Base-by-base conservation (phyloP, 2,329 filamentous ascomycete species). In the Beauveria varroae region DNA sequence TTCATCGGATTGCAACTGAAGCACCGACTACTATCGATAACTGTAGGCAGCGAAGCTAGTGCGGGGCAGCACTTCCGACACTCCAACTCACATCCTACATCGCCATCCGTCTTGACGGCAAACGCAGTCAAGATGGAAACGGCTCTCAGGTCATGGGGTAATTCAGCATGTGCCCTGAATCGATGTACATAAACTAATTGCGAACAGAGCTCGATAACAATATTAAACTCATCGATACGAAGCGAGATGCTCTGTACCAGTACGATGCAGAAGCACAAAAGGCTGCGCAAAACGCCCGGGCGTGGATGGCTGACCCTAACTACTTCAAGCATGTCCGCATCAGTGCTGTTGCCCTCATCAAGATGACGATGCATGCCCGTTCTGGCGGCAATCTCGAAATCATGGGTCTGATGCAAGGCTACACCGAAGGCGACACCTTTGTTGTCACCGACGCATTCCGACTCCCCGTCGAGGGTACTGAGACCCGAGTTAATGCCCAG, bases 281-380 rank as follows among this genome's bases (percentile, higher is more conserved):
- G 70, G 77, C 81, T 43, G 82, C 89, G 66, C 82, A 81, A 64
- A 76, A 81, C 12, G 78, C 81, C 24, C 83, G 83, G 59, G 92
- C 93, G 64, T 98, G 95, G 95, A 79, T 78, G 55, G 79, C 79
- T 52, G 87, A 97, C 71, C 87, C 89, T 0, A 83, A 91, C 74
- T 87, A 97, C 80, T 99, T 98, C 84, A 96, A 93, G 73, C 84
- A 89, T 59, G 91, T 98, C 52, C 91, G 93, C 69, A 93, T 99
- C 75, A 96, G 91, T 57, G 92, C 95, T 62, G 88, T 96, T 14
- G 95, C 95, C 5, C 84, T 99, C 63, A 85, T 98, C 68, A 99
- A 99, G 78, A 99, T 99, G 95, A 91, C 96, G 65, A 98, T 97
- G 90, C 95, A 99, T 74, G 95, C 95, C 10, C 90, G 95, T n/a